Conservation (phyloP, 2,329 filamentous ascomycete genomes). For the Talaromyces pinophilus region DNA sequence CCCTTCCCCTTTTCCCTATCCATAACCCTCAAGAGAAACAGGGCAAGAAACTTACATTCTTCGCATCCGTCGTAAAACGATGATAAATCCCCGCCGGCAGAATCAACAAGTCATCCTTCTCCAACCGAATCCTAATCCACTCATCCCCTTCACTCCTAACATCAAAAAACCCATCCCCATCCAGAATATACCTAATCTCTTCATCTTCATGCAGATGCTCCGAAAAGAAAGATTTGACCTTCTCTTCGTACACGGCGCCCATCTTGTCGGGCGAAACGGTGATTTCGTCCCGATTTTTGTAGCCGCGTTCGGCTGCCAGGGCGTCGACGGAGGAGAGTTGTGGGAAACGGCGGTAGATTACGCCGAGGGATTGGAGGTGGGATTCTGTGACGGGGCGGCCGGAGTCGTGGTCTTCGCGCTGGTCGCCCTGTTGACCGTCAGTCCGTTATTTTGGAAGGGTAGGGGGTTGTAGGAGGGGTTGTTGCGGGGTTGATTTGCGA, state of each 20-base stretch:
- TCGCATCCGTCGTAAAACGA: slow-evolving; percentile 89
- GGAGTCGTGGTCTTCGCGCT: slow-evolving; percentile 86
- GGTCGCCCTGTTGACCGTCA: slow-evolving; percentile 70
- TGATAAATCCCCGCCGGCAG: slow-evolving; percentile 95
- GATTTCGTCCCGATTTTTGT: slow-evolving; percentile 95
- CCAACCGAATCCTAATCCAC: slow-evolving; percentile 84
- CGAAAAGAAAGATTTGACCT: slow-evolving; percentile 89
- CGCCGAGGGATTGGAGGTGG: slow-evolving; percentile 73
- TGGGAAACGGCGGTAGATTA: slow-evolving; percentile 72
- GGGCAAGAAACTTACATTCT: slow-evolving; percentile 63
- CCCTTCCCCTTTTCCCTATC: no score
- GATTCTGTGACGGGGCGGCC: slow-evolving; percentile 65
- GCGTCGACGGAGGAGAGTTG: slow-evolving; percentile 67
- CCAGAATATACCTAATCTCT: slow-evolving; percentile 93
- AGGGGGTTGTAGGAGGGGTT: neutral
- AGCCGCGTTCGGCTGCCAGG: slow-evolving; percentile 73
- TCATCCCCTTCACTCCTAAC: slow-evolving; percentile 78
- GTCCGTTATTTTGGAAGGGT: no score
- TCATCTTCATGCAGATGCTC: slow-evolving; percentile 98
- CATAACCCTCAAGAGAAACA: no score
- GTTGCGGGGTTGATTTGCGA: slow-evolving; percentile 17
- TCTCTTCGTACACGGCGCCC: slow-evolving; percentile 85
- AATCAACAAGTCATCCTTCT: slow-evolving; percentile 88
- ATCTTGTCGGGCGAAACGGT: slow-evolving; percentile 82
- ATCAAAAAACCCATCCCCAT: slow-evolving; percentile 89